Conservation (phyloP, 805 yeast genomes). For the Kazachstania psychrophila region DNA sequence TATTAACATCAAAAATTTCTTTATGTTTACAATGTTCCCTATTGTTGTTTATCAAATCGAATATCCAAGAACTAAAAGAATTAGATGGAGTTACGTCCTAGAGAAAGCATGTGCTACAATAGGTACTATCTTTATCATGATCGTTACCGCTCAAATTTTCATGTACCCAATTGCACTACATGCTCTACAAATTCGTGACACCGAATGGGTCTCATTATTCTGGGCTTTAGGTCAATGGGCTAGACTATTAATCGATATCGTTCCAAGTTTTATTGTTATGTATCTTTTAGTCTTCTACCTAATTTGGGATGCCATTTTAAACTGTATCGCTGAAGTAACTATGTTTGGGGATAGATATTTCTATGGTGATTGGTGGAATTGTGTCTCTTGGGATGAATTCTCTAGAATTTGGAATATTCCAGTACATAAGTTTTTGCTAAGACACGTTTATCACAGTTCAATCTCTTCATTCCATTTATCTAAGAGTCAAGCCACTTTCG, state of each 20-base stretch:
- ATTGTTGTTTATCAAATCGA: constrained; percentile 75
- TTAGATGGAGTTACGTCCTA: constrained; percentile 60
- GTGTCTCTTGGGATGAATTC: constrained; percentile 86
- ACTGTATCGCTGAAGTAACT: constrained; percentile 82
- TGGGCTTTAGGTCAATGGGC: constrained; percentile 20
- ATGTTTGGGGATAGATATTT: constrained; percentile 83
- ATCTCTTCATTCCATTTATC: constrained; percentile 64
- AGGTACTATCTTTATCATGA: constrained; percentile 80
- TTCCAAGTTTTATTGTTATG: constrained; percentile 70
- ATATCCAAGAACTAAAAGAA: constrained; percentile 63
- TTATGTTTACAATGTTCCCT: constrained; percentile 80
- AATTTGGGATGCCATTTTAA: constrained; percentile 92
- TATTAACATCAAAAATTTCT: constrained; percentile 55
- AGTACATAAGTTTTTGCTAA: constrained; percentile 75
- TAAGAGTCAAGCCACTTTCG: constrained; percentile 58
- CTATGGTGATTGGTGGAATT: constrained; percentile 97
- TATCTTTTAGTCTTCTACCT: constrained; percentile 75
- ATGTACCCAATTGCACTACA: constrained; percentile 65
- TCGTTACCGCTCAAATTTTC: constrained; percentile 65
- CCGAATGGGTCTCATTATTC: constrained; percentile 17
- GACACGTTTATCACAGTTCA: constrained; percentile 91
- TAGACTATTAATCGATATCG: constrained; percentile 49
- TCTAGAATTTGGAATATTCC: constrained; percentile 93
- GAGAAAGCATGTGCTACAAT: constrained; percentile 71
- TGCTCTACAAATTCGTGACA: constrained; percentile 51